Evolutionary conservation across 176 grass and related monocot genomes (phyloP).

Genomic region (Otatea glauca): DNA sequence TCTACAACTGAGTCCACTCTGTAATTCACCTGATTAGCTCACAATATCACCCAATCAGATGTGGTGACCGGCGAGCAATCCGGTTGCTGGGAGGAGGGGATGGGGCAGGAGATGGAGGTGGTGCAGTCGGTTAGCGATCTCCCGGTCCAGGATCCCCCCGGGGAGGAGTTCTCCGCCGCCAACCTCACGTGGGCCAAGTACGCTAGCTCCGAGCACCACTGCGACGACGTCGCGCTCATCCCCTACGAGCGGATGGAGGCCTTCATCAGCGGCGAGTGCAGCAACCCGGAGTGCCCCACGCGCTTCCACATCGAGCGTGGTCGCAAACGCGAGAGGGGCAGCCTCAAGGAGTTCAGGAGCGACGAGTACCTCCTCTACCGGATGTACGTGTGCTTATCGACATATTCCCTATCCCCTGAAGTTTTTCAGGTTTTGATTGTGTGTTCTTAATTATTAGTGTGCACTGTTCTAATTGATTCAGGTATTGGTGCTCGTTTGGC

Average conservation of each 20-base stretch:
- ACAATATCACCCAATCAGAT: neutral
- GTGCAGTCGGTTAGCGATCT: slow-evolving; percentile 66
- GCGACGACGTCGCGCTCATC: slow-evolving; percentile 80
- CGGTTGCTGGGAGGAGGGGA: neutral
- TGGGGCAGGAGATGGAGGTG: slow-evolving; percentile 34
- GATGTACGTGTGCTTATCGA: slow-evolving; percentile 52
- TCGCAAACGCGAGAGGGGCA: slow-evolving; percentile 73
- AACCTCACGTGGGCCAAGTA: slow-evolving; percentile 77
- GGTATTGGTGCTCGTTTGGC: slow-evolving; percentile 97
- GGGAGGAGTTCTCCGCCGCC: slow-evolving; percentile 79
- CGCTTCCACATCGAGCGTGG: slow-evolving; percentile 87
- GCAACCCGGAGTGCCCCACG: slow-evolving; percentile 71
- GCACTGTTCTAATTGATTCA: slow-evolving; percentile 24
- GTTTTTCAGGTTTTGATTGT: neutral
- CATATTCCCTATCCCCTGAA: neutral
- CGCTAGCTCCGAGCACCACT: slow-evolving; percentile 67
- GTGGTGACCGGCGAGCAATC: neutral
- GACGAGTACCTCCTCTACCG: slow-evolving; percentile 83
- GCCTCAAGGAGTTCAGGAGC: slow-evolving; percentile 63
- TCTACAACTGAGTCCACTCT: neutral
- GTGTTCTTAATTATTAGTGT: neutral
- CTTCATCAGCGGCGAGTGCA: slow-evolving; percentile 82
- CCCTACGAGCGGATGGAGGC: slow-evolving; percentile 73
- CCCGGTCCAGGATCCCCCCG: slow-evolving; percentile 69
- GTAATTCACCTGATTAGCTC: neutral